Percentiles rank a stretch among this genome's conserved stretches.
These are phyloP conservation scores for Fusarium sp. DNA, from an alignment of 2,329 filamentous ascomycete genomes.

Conservation along the genomic window DNA sequence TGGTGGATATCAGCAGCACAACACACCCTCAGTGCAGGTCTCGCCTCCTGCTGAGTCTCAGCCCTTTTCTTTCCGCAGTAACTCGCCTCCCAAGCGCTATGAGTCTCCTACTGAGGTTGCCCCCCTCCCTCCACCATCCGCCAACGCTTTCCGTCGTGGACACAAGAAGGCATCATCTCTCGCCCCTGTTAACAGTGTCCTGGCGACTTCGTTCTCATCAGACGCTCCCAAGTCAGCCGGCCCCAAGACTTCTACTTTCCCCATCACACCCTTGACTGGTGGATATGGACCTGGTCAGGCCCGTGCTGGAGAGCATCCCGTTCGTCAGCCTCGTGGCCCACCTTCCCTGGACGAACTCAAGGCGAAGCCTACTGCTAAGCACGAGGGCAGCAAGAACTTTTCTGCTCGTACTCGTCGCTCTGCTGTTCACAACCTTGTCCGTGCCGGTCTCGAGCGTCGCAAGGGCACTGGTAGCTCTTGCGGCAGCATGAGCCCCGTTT, in stretches of 20 bases:
- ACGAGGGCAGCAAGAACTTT: constrained; percentile 98
- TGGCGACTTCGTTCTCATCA: constrained; percentile 61
- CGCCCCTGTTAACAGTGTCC: constrained; percentile 67
- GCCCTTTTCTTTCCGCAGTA: constrained; percentile 69
- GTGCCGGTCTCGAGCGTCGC: constrained; percentile 89
- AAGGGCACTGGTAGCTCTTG: constrained; percentile 77
- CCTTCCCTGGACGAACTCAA: constrained; percentile 92
- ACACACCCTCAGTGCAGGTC: constrained; percentile 81
- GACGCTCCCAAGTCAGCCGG: constrained; percentile 69
- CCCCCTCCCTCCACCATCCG: constrained; percentile 87
- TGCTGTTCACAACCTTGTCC: constrained; percentile 91
- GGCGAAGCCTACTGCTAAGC: constrained; percentile 89
- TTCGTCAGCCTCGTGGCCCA: constrained; percentile 92
- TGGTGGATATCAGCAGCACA: constrained; percentile 57
- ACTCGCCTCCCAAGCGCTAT: constrained; percentile 74
- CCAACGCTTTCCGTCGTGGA: constrained; percentile 90
- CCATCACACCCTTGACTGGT: constrained; percentile 83
- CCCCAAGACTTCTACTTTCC: constrained; percentile 84
- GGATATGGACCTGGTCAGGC: constrained; percentile 93
- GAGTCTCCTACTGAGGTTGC: constrained; percentile 75
- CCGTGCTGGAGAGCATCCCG: constrained; percentile 92
- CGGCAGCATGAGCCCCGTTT: constrained; percentile 89
- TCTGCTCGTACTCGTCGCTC: constrained; percentile 90
- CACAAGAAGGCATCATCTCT: constrained; percentile 92
- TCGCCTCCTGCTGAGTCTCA: constrained; percentile 79